Conservation (phyloP, 495 filamentous ascomycete genomes). For the Aspergillus indologenus region DNA sequence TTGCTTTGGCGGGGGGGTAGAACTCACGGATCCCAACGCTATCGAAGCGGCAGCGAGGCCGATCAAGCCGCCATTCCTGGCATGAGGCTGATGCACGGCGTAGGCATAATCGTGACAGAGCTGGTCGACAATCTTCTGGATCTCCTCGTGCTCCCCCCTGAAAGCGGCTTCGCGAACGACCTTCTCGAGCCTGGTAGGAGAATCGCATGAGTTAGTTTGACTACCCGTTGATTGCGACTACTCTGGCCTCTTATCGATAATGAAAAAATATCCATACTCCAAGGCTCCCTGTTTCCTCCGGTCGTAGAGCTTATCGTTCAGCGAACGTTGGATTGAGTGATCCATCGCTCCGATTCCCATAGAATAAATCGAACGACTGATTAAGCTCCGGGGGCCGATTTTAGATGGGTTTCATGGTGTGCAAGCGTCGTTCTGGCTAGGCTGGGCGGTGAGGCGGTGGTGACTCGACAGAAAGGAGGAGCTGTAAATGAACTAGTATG, state of each 20-base stretch:
- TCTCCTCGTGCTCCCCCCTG: slow-evolving; percentile 69
- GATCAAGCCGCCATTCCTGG: slow-evolving; percentile 93
- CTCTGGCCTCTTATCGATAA: background rate
- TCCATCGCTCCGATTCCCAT: slow-evolving; percentile 64
- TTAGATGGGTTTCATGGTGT: slow-evolving; percentile 37
- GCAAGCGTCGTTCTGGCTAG: slow-evolving; percentile 15
- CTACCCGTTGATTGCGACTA: background rate
- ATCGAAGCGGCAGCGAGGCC: slow-evolving; percentile 96
- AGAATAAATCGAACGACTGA: slow-evolving; percentile 21
- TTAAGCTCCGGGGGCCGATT: slow-evolving; percentile 18
- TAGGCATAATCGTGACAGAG: slow-evolving; percentile 98
- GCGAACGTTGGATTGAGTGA: slow-evolving; percentile 76
- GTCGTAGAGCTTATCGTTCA: slow-evolving; percentile 98
- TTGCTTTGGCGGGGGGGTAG: background rate
- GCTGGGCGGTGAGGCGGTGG: slow-evolving; percentile 18
- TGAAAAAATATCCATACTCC: slow-evolving; percentile 69
- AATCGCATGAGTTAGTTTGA: slow-evolving; percentile 14
- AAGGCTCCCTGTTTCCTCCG: slow-evolving; percentile 94
- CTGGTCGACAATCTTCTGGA: slow-evolving; percentile 86
- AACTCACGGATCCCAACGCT: slow-evolving; percentile 82
- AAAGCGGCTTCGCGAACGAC: slow-evolving; percentile 82
- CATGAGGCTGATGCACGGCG: slow-evolving; percentile 95
- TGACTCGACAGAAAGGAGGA: slow-evolving; percentile 9
- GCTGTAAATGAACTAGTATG: no score
- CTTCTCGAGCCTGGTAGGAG: slow-evolving; percentile 79